phyloP scores from a whole-genome alignment of 768 basidiomycete species.

The Leucocoprinus sp. region DNA sequence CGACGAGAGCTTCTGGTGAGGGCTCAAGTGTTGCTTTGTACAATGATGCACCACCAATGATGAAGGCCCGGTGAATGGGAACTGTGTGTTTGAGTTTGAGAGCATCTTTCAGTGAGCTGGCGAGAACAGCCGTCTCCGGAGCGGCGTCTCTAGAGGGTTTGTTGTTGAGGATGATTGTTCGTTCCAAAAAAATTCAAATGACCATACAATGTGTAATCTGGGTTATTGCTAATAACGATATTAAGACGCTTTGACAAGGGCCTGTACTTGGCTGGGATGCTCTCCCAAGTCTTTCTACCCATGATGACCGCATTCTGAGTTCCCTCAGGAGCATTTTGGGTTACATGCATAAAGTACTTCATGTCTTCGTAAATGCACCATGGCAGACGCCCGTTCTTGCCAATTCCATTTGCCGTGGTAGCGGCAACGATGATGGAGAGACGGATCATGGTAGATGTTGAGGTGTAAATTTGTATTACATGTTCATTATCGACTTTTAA shows the following conservation, averaged over 20 bases:
- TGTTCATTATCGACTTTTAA: slow-evolving; percentile 18
- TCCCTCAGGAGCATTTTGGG: slow-evolving; percentile 48
- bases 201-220: slow-evolving; percentile 54
- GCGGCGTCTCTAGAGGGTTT: slow-evolving; percentile 11
- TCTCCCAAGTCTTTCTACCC: slow-evolving; percentile 98
- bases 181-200: neutral
- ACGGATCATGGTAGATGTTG: slow-evolving; percentile 38
- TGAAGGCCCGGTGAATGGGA: slow-evolving; percentile 55
- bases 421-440: slow-evolving; percentile 94
- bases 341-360: slow-evolving; percentile 85
- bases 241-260: slow-evolving; percentile 75
- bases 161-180: neutral
- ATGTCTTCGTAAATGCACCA: slow-evolving; percentile 89
- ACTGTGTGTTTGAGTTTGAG: slow-evolving; percentile 5
- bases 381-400: slow-evolving; percentile 64
- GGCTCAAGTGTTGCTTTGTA: slow-evolving; percentile 60
- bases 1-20: slow-evolving; percentile 38
- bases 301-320: slow-evolving; percentile 76
- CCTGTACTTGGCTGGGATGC: slow-evolving; percentile 78
- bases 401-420: slow-evolving; percentile 82
- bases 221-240: slow-evolving; percentile 62
- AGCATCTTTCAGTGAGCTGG: slow-evolving; percentile 26
- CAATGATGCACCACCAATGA: slow-evolving; percentile 89
- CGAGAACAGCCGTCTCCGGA: slow-evolving; percentile 20
- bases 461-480: slow-evolving; percentile 4